Evolutionary conservation across 768 basidiomycete species (phyloP).

Genomic region (Mycena capillaripes): DNA sequence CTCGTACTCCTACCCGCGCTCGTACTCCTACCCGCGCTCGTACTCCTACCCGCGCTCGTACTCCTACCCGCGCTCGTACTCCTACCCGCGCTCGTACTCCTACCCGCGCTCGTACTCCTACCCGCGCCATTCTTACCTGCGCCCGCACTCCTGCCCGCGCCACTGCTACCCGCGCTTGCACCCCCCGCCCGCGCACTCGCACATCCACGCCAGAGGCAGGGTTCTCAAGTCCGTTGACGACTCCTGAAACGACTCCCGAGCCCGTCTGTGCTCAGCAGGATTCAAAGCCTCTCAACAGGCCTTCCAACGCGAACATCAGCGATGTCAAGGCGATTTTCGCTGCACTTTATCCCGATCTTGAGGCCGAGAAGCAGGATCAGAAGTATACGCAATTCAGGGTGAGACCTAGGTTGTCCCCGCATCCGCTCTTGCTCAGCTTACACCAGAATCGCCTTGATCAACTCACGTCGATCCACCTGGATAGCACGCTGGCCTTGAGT

Average conservation of each 20-base stretch:
- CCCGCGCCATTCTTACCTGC: neutral
- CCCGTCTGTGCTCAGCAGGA: neutral
- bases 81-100: neutral
- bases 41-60: neutral
- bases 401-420: neutral
- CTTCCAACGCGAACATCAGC: neutral
- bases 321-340: neutral
- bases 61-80: neutral
- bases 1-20: neutral
- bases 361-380: neutral
- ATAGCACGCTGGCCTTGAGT: neutral
- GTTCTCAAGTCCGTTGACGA: constrained; percentile 2
- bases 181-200: too few relatives aligned
- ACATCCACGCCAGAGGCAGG: neutral
- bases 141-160: neutral
- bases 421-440: neutral
- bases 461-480: neutral
- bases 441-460: neutral
- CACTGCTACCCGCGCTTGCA: neutral
- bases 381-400: constrained; percentile 3
- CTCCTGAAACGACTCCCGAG: constrained; percentile 1
- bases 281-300: neutral
- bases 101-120: neutral
- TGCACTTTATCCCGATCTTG: neutral
- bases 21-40: neutral